These are phyloP conservation scores for Globisporangium nagaii DNA, from an alignment of 352 stramenopile genomes.

Conservation along the genomic window DNA sequence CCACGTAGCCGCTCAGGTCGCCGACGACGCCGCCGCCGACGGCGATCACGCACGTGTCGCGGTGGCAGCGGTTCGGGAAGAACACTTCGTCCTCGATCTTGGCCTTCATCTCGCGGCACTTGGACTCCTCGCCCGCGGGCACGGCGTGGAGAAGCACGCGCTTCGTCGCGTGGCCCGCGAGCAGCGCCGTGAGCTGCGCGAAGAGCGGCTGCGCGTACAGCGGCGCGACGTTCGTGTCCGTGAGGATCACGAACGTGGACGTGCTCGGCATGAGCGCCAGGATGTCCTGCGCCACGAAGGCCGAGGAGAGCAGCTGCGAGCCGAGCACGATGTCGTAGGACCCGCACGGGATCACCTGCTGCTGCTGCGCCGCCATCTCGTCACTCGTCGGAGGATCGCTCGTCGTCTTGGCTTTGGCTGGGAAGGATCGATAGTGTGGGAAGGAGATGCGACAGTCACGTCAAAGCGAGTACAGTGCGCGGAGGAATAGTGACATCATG, in stretches of 20 bases:
- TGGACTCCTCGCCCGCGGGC: slow-evolving; percentile 65
- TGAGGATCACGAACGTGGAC: slow-evolving; percentile 81
- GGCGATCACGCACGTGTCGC: slow-evolving; percentile 76
- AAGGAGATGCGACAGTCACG: neutral
- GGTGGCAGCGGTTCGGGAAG: slow-evolving; percentile 77
- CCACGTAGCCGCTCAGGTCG: slow-evolving; percentile 97
- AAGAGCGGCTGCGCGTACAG: slow-evolving; percentile 67
- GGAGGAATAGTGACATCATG: neutral
- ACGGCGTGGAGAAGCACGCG: slow-evolving; percentile 64
- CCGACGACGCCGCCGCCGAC: slow-evolving; percentile 97
- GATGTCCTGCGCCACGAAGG: slow-evolving; percentile 62
- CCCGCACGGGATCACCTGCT: slow-evolving; percentile 61
- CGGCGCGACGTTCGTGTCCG: slow-evolving; percentile 66
- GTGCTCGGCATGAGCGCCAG: slow-evolving; percentile 41
- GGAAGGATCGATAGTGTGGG: slow-evolving; percentile 1
- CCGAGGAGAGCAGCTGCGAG: slow-evolving; percentile 52
- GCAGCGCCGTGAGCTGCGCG: slow-evolving; percentile 35
- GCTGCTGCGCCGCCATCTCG: slow-evolving; percentile 8
- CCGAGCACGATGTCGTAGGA: slow-evolving; percentile 81
- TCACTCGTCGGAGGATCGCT: neutral
- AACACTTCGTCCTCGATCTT: slow-evolving; percentile 78
- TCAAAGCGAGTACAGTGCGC: neutral
- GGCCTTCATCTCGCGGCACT: slow-evolving; percentile 74
- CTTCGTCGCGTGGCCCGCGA: slow-evolving; percentile 24
- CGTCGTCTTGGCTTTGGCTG: neutral